Conservation (phyloP, 129 eudicot species). For the Ambrosia artemisiifolia region DNA sequence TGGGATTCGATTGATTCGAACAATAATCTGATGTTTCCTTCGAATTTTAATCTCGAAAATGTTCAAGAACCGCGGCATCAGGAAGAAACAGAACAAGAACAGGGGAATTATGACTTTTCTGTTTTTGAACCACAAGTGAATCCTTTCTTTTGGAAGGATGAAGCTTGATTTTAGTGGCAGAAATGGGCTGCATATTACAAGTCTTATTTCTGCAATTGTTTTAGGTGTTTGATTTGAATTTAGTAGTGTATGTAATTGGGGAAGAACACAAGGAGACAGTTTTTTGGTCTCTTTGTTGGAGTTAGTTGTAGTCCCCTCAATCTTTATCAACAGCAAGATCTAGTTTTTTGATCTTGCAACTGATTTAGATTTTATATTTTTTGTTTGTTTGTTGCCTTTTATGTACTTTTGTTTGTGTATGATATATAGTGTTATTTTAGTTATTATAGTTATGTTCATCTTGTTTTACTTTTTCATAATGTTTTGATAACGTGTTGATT, state of each 20-base stretch:
- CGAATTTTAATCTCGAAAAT: constrained; percentile 44
- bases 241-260: constrained; percentile 11
- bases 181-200: constrained; percentile 69
- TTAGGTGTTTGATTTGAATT: constrained; percentile 24
- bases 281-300: constrained; percentile 53
- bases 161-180: constrained; percentile 21
- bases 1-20: constrained; percentile 80
- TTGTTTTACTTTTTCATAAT: neutral
- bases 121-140: constrained; percentile 37
- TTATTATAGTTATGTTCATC: neutral
- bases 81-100: constrained; percentile 6
- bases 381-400: neutral
- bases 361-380: constrained; percentile 30
- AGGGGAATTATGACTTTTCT: constrained; percentile 37
- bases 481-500: neutral
- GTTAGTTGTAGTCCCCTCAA: constrained; percentile 21
- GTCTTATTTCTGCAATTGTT: constrained; percentile 38
- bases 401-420: constrained; percentile 13
- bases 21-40: constrained; percentile 55
- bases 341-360: constrained; percentile 42
- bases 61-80: constrained; percentile 19
- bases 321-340: constrained; percentile 45
- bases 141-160: constrained; percentile 54
- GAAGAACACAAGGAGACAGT: constrained; percentile 42
- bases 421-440: constrained; percentile 16